phyloP scores from a whole-genome alignment of 352 stramenopile species.

The Phytophthora parvispora region DNA sequence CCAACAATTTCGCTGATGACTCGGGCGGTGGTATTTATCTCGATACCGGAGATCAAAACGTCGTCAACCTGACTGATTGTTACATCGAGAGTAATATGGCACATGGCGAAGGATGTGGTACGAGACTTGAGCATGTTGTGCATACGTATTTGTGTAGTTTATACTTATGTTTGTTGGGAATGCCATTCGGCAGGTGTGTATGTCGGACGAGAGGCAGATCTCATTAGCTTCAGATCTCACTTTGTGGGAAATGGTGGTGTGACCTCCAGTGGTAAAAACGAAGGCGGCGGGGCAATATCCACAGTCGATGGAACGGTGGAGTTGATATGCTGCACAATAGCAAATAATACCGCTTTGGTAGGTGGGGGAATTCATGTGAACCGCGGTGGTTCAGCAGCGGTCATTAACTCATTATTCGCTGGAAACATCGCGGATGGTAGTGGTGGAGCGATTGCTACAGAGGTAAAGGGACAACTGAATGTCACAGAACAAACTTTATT shows the following conservation, averaged over 20 bases:
- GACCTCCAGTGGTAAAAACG: constrained; percentile 61
- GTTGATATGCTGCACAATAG: constrained; percentile 39
- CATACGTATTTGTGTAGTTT: no score
- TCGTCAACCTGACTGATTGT: constrained; percentile 37
- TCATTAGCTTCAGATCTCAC: constrained; percentile 23
- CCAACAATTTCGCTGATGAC: constrained; percentile 64
- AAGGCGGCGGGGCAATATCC: constrained; percentile 62
- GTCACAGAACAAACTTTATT: constrained; percentile 37
- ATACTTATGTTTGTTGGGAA: not conserved
- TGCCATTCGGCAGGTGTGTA: constrained; percentile 46
- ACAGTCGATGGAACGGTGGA: constrained; percentile 47
- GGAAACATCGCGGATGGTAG: constrained; percentile 56
- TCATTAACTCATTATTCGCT: constrained; percentile 38
- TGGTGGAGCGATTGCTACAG: constrained; percentile 51
- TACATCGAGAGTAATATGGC: constrained; percentile 47
- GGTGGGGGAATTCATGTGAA: constrained; percentile 59
- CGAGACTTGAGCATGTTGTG: no score
- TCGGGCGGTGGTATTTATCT: constrained; percentile 67
- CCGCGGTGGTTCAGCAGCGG: constrained; percentile 31
- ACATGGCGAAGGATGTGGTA: constrained; percentile 60
- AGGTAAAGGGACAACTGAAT: constrained; percentile 23
- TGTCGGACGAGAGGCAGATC: constrained; percentile 53
- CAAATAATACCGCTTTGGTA: constrained; percentile 59
- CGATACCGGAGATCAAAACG: constrained; percentile 56
- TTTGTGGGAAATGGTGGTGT: constrained; percentile 59